phyloP scores from a whole-genome alignment of 2,329 filamentous ascomycete genomes.

The Cladosporium sp. region DNA sequence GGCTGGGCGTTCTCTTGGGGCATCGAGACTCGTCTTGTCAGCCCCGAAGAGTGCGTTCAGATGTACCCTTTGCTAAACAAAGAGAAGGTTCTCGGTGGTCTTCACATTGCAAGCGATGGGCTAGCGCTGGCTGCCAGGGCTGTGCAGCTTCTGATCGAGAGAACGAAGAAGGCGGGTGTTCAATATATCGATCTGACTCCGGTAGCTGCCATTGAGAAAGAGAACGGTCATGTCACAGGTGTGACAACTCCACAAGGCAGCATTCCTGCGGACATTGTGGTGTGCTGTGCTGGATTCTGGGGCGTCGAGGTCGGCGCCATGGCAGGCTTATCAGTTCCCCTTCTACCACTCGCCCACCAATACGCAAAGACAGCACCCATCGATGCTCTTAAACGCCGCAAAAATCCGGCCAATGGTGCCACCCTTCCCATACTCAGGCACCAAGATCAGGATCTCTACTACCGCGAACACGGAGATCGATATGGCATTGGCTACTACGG shows the following conservation, averaged over 20 bases:
- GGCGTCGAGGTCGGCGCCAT: conserved; percentile 59
- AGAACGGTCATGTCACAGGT: conserved; percentile 48
- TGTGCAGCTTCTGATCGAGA: conserved; percentile 54
- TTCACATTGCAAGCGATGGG: conserved; percentile 56
- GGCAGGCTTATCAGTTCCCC: conserved; percentile 51
- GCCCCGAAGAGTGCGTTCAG: conserved; percentile 46
- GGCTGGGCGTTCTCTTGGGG: conserved; percentile 58
- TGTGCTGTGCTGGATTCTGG: conserved; percentile 62
- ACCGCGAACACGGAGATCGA: conserved; percentile 57
- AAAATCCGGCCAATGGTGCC: conserved; percentile 45
- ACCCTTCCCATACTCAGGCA: conserved; percentile 54
- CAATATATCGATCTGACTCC: conserved; percentile 50
- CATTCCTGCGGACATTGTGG: conserved; percentile 53
- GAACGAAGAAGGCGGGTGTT: conserved; percentile 53
- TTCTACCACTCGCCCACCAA: conserved; percentile 57
- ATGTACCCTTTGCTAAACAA: conserved; percentile 51
- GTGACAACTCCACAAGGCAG: conserved; percentile 46
- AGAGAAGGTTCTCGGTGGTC: conserved; percentile 50
- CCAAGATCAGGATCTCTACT: conserved; percentile 60
- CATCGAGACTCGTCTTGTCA: conserved; percentile 49
- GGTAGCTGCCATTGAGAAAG: conserved; percentile 52
- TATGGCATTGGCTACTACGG: conserved; percentile 60
- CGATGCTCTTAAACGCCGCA: conserved; percentile 37
- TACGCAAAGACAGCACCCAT: conserved; percentile 57
- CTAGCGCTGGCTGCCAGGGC: conserved; percentile 56